These are phyloP conservation scores for Alternaria hordeiaustralica DNA, from an alignment of 2,329 filamentous ascomycete species.

Conservation along the genomic window DNA sequence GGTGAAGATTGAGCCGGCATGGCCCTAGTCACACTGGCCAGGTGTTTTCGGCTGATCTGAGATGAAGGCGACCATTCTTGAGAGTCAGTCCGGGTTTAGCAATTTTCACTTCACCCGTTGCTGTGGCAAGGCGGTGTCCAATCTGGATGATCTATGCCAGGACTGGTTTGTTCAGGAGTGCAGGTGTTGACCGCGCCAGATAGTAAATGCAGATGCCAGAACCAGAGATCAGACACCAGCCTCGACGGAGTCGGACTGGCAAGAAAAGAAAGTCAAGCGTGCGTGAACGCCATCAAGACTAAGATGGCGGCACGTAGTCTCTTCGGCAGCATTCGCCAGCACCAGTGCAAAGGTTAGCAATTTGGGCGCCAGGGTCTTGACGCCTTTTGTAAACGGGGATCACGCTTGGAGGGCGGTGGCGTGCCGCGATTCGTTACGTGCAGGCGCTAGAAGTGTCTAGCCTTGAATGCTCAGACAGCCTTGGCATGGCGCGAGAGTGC, in stretches of 20 bases:
- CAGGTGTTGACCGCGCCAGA: background rate
- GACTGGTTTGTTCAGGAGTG: conserved; percentile 5
- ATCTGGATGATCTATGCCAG: conserved; percentile 27
- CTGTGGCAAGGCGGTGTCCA: conserved; percentile 23
- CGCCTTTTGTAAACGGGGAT: conserved; percentile 36
- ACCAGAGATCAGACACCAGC: background rate
- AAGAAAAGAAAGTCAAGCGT: conserved; percentile 12
- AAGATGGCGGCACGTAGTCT: conserved; percentile 19
- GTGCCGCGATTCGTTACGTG: conserved; percentile 27
- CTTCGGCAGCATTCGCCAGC: conserved; percentile 12
- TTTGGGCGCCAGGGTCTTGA: conserved; percentile 32
- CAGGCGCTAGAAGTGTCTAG: conserved; percentile 31
- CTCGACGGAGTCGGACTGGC: conserved; percentile 5
- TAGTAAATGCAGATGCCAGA: background rate
- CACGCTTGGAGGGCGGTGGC: conserved; percentile 27
- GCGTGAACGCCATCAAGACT: conserved; percentile 4
- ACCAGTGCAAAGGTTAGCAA: background rate
- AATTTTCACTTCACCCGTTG: conserved; percentile 29
- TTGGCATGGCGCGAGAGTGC: conserved; percentile 29
- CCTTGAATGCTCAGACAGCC: conserved; percentile 28
- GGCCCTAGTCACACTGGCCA: conserved; percentile 27
- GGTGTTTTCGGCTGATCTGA: conserved; percentile 42
- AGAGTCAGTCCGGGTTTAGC: conserved; percentile 26
- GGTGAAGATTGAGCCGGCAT: conserved; percentile 26
- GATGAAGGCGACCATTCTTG: conserved; percentile 19